These are phyloP conservation scores for Cyberlindnera sargentensis DNA, from an alignment of 805 yeast genomes.

Conservation along the genomic window DNA sequence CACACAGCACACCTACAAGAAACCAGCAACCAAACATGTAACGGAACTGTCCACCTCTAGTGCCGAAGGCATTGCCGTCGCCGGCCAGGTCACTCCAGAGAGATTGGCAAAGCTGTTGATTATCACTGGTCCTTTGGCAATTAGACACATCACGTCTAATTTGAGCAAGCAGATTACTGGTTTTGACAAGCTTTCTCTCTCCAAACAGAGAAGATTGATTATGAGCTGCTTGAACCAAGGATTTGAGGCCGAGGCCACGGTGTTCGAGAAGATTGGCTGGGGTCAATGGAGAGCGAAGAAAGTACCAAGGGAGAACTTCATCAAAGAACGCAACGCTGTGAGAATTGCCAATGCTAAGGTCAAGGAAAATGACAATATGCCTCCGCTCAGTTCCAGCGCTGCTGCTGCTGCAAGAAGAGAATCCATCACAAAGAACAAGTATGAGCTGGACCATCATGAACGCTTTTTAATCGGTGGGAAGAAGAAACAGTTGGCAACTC, in stretches of 20 bases:
- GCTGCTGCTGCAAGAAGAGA: conserved; percentile 22
- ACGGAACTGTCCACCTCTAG: conserved; percentile 62
- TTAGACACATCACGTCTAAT: conserved; percentile 80
- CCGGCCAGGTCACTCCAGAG: conserved; percentile 75
- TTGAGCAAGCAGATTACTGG: conserved; percentile 68
- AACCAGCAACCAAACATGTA: conserved; percentile 22
- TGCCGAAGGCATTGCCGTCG: conserved; percentile 84
- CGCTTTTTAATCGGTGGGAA: conserved; percentile 12
- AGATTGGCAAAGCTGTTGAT: conserved; percentile 63
- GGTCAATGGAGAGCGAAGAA: conserved; percentile 90
- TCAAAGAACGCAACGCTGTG: conserved; percentile 35
- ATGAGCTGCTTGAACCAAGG: conserved; percentile 83
- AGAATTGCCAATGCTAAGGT: conserved; percentile 33
- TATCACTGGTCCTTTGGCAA: conserved; percentile 81
- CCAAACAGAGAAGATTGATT: conserved; percentile 84
- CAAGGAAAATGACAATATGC: conserved; percentile 30
- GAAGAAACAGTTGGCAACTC: conserved; percentile 1
- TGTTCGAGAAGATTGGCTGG: conserved; percentile 95
- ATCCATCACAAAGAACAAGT: conserved; percentile 24
- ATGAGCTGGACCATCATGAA: conserved; percentile 21
- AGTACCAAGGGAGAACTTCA: conserved; percentile 30
- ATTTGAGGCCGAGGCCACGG: conserved; percentile 43
- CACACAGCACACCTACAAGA: conserved; percentile 22
- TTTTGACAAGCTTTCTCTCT: conserved; percentile 71
- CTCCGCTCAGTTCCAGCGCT: conserved; percentile 1